Evolutionary conservation across 148 eudicot species (phyloP).

Genomic region (Chenopodium suecicum): DNA sequence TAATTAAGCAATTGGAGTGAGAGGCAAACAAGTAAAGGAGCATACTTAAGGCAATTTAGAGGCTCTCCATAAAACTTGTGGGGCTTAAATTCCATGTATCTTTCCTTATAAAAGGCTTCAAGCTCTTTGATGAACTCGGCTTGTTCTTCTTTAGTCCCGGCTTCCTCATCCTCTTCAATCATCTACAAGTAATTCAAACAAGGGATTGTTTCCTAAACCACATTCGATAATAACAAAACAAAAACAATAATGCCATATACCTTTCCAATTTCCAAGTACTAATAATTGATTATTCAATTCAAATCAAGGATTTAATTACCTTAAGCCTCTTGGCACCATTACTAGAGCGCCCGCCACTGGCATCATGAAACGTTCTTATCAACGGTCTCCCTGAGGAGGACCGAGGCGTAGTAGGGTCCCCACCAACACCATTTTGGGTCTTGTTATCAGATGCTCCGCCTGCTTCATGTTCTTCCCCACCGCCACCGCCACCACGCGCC

Average conservation of each 20-base stretch:
- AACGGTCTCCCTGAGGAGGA: slow-evolving; percentile 26
- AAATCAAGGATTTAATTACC: slow-evolving; percentile 10
- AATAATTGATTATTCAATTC: not conserved
- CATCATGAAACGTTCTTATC: slow-evolving; percentile 31
- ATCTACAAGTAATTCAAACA: slow-evolving; percentile 35
- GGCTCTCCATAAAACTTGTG: slow-evolving; percentile 94
- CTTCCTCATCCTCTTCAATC: slow-evolving; percentile 67
- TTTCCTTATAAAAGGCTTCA: slow-evolving; percentile 57
- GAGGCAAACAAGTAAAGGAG: slow-evolving; percentile 1
- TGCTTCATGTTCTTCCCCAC: not conserved
- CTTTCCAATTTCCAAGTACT: not conserved
- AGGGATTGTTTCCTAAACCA: not conserved
- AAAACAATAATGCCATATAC: not conserved
- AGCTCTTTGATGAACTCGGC: slow-evolving; percentile 75
- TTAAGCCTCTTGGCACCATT: slow-evolving; percentile 33
- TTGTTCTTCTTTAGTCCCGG: slow-evolving; percentile 86
- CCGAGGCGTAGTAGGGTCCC: slow-evolving; percentile 30
- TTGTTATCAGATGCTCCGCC: slow-evolving; percentile 6
- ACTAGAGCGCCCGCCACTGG: slow-evolving; percentile 23
- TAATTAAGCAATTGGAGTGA: too few species aligned
- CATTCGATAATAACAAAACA: not conserved
- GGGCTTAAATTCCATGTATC: slow-evolving; percentile 68
- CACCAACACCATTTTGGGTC: slow-evolving; percentile 28
- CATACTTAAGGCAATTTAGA: slow-evolving; percentile 80
- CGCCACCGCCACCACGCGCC: slow-evolving; percentile 2